Evolutionary conservation across 345 rosid genomes (phyloP), one percentile per base, ranked within the genome.

Genomic region (Moricandia moricandioides): DNA sequence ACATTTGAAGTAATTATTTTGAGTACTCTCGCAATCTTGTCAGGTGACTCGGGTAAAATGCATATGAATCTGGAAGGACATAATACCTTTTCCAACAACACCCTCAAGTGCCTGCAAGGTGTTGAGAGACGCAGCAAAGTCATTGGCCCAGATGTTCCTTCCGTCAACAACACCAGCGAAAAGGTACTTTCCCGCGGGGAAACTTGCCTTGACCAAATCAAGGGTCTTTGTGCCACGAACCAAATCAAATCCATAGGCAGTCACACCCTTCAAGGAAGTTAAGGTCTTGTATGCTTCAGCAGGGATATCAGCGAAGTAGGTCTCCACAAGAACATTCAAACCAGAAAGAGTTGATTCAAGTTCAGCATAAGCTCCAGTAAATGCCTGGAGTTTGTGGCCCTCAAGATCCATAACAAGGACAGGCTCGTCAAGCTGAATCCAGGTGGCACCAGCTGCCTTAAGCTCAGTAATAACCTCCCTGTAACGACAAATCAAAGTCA

Each of bases 141-240:
- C 96, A 72, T 95, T 92, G 71, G 97, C 97, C 99, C 99, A 95
- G 80, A 95, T 90, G 87, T 95, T 95, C 86, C 99, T 88, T 78
- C 99, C 99, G 68, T 95, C 99, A 74, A 91, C 97, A 67, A 94
- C 91, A 57, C 98, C 98, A 84, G 96, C 96, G 71, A 94, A 91
- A 62, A 94, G 92, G 82, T 86, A 85, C 67, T 94, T 94, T 43
- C 91, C 96, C 56, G 71, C 65, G 10, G 98, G 98, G 86, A 90
- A 91, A 4, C 81, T 85, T 9, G 83, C 81, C 95, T 90, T 90
- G 84, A 94, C 83, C 84, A 94, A 82, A 45, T 88, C 97, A 77
- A 88, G 78, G 60, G 97, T 90, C 88, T 88, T 83, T 16, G 90
- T 75, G 84, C 98, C 98, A 79, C 97, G 97, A 74, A 90, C 86